Evolutionary conservation across 2,329 filamentous ascomycete genomes (phyloP).

Genomic region (Microcyclospora pomicola): DNA sequence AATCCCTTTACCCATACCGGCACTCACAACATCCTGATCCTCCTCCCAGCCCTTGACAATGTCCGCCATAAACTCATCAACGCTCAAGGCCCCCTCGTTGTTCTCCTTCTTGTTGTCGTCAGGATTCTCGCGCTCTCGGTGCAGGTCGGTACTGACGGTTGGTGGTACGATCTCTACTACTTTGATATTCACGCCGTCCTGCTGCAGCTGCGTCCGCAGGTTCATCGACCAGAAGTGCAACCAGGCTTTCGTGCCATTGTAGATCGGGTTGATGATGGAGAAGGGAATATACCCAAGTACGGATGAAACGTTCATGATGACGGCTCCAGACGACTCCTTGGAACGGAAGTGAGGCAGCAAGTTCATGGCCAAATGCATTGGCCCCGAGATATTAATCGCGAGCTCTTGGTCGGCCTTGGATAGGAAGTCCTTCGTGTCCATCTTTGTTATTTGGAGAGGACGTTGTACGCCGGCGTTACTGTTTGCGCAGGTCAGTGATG

Average conservation of each 20-base stretch:
- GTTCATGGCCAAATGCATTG: conserved; percentile 40
- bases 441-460: conserved; percentile 34
- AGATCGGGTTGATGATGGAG: conserved; percentile 41
- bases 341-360: conserved; percentile 39
- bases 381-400: conserved; percentile 44
- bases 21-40: conserved; percentile 36
- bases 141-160: conserved; percentile 40
- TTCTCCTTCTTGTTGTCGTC: conserved; percentile 47
- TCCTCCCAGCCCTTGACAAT: conserved; percentile 32
- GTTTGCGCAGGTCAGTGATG: too few species aligned
- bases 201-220: conserved; percentile 36
- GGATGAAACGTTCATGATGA: conserved; percentile 43
- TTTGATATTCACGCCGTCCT: conserved; percentile 27
- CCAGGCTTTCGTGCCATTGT: conserved; percentile 47
- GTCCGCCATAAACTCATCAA: conserved; percentile 43
- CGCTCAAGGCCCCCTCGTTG: conserved; percentile 32
- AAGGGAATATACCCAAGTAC: conserved; percentile 41
- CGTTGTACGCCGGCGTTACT: conserved; percentile 48
- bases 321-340: conserved; percentile 18
- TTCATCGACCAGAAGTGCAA: conserved; percentile 44
- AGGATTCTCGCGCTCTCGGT: conserved; percentile 41
- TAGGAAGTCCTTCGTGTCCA: conserved; percentile 29
- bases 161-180: conserved; percentile 45
- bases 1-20: conserved; percentile 30
- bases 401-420: conserved; percentile 43